A percentile compares a stretch with the other conserved stretches of the same genome.
These are phyloP conservation scores for Phtheirospermum japonicum DNA, from an alignment of 257 asterid genomes.

Conservation along the genomic window DNA sequence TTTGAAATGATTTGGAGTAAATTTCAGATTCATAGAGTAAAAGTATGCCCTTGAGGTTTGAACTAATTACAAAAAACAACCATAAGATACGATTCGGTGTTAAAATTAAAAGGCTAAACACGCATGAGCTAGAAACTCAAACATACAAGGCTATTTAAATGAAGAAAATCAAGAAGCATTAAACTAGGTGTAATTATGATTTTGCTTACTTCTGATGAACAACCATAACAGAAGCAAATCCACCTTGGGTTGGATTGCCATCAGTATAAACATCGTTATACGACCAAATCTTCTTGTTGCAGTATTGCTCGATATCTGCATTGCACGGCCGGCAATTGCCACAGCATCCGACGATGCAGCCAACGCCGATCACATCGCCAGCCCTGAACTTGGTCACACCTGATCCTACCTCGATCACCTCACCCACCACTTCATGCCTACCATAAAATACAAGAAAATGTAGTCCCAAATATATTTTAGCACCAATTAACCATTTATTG, in stretches of 20 bases:
- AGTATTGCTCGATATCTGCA: constrained; percentile 78
- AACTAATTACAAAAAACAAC: no score
- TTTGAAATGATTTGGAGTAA: no score
- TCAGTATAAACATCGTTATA: constrained; percentile 87
- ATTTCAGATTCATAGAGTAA: no score
- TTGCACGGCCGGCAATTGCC: constrained; percentile 66
- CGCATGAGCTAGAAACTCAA: no score
- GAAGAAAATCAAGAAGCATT: no score
- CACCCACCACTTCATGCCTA: constrained; percentile 96
- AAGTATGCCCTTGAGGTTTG: no score
- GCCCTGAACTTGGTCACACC: constrained; percentile 61
- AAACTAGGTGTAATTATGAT: not conserved
- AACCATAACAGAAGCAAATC: constrained; percentile 78
- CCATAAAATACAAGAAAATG: constrained; percentile 16
- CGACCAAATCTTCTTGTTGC: constrained; percentile 92
- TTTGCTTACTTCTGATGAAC: constrained; percentile 73
- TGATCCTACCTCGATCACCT: constrained; percentile 82
- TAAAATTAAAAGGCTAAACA: no score
- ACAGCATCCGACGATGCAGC: constrained; percentile 79
- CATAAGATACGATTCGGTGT: no score
- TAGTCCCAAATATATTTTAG: not conserved
- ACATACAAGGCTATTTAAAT: no score
- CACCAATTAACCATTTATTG: not conserved
- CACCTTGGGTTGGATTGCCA: constrained; percentile 90
- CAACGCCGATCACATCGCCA: constrained; percentile 84